Evolutionary conservation across 2,329 filamentous ascomycete species (phyloP).

Genomic region (Calonectria naviculata): DNA sequence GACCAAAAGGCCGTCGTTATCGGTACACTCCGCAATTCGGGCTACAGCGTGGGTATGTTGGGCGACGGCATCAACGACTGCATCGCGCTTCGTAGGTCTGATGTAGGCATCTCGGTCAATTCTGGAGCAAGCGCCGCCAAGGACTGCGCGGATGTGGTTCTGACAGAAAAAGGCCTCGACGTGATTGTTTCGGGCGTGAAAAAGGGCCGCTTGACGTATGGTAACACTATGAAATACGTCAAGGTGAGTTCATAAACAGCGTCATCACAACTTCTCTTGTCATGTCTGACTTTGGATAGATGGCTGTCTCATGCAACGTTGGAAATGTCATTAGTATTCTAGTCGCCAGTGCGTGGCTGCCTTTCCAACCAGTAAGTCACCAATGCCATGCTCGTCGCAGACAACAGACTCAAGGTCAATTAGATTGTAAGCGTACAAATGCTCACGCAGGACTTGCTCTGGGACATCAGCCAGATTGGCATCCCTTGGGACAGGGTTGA

Average conservation of each 20-base stretch:
- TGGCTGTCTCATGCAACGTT: constrained; percentile 45
- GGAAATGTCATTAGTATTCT: constrained; percentile 45
- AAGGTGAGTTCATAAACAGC: neutral
- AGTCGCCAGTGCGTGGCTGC: constrained; percentile 42
- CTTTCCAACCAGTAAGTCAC: constrained; percentile 24
- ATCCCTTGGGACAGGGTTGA: constrained; percentile 44
- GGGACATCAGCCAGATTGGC: constrained; percentile 44
- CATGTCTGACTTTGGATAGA: constrained; percentile 23
- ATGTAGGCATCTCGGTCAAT: constrained; percentile 45
- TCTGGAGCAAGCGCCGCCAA: constrained; percentile 43
- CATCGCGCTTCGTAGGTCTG: constrained; percentile 39
- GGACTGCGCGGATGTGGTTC: constrained; percentile 43
- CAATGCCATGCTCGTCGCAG: too few relatives aligned
- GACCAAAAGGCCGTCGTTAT: constrained; percentile 41
- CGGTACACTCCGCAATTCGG: constrained; percentile 33
- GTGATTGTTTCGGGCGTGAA: constrained; percentile 41
- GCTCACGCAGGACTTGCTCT: constrained; percentile 42
- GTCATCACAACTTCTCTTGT: neutral
- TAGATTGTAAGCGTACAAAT: constrained; percentile 42
- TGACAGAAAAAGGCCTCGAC: constrained; percentile 43
- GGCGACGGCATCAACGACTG: constrained; percentile 46
- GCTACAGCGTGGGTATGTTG: constrained; percentile 43
- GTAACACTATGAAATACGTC: constrained; percentile 7
- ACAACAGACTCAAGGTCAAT: too few relatives aligned
- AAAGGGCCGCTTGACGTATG: constrained; percentile 22